Percentiles rank a stretch among this genome's conserved stretches.
These are phyloP conservation scores for Akanthomyces dipterigenus DNA, from an alignment of 2,329 filamentous ascomycete genomes.

Conservation along the genomic window DNA sequence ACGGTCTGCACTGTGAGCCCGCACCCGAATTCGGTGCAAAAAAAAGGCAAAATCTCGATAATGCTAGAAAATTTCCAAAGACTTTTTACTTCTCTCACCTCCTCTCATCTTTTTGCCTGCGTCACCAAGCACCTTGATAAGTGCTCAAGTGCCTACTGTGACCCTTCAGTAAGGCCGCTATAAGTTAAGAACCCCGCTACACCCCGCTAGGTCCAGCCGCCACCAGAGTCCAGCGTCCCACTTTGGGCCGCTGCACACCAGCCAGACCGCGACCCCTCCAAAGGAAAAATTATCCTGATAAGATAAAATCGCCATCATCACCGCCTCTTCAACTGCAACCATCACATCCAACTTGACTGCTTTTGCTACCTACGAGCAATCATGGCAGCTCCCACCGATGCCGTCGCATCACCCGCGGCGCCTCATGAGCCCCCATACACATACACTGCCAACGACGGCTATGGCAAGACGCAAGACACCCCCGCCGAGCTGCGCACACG, in stretches of 20 bases:
- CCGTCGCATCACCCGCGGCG: slow-evolving; percentile 28
- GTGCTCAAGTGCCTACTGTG: neutral
- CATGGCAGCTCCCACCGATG: slow-evolving; percentile 2
- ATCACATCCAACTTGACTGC: neutral
- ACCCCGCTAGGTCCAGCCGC: too few relatives aligned
- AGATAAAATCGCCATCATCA: neutral
- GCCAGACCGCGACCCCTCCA: slow-evolving; percentile 6
- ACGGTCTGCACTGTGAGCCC: too few relatives aligned
- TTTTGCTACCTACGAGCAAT: neutral
- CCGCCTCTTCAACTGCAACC: neutral
- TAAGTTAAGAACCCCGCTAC: neutral
- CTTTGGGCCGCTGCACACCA: slow-evolving; percentile 5
- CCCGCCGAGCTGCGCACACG: slow-evolving; percentile 26
- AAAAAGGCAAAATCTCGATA: too few relatives aligned
- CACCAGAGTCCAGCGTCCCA: neutral
- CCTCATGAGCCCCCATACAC: slow-evolving; percentile 40
- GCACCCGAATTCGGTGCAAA: too few relatives aligned
- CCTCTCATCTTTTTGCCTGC: too few relatives aligned
- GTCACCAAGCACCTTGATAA: neutral
- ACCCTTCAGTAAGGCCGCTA: too few relatives aligned
- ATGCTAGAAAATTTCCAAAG: too few relatives aligned
- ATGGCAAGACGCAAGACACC: slow-evolving; percentile 31
- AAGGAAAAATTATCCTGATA: slow-evolving; percentile 8
- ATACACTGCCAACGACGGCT: slow-evolving; percentile 38
- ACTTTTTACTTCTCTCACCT: too few relatives aligned